A percentile compares a stretch with the other conserved stretches of the same genome.
These are phyloP conservation scores for Malus hybrid DNA, from an alignment of 331 rosid genomes.

Conservation along the genomic window DNA sequence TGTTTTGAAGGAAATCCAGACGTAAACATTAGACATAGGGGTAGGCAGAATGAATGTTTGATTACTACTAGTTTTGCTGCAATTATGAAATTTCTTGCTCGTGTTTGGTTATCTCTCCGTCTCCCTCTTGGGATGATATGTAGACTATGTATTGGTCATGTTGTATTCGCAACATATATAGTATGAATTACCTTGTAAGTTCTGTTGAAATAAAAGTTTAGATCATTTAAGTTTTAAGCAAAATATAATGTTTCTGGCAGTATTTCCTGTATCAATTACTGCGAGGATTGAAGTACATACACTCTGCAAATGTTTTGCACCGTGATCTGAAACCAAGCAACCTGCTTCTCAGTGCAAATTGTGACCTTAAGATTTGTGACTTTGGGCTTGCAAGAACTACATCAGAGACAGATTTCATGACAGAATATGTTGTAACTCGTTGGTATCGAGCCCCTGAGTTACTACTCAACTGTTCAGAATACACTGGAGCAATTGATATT, in stretches of 20 bases:
- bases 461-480: conserved; percentile 76
- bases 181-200: not conserved
- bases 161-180: not conserved
- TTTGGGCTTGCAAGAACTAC: no score
- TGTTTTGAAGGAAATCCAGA: not conserved
- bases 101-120: not conserved
- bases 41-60: no score
- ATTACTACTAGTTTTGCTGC: not conserved
- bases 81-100: not conserved
- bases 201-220: not conserved
- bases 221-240: not conserved
- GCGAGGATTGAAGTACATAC: conserved; percentile 79
- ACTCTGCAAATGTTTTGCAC: no score
- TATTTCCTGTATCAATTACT: conserved; percentile 79
- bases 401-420: no score
- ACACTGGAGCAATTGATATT: conserved; percentile 89
- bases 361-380: no score
- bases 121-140: not conserved
- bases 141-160: not conserved
- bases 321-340: no score
- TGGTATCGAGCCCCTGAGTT: conserved; percentile 98
- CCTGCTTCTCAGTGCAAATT: no score
- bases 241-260: conserved; percentile 38
- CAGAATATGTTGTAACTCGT: conserved; percentile 67
- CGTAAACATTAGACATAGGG: no score